Conservation (phyloP, 352 stramenopile genomes). For the Phytopythium oedochilum region DNA sequence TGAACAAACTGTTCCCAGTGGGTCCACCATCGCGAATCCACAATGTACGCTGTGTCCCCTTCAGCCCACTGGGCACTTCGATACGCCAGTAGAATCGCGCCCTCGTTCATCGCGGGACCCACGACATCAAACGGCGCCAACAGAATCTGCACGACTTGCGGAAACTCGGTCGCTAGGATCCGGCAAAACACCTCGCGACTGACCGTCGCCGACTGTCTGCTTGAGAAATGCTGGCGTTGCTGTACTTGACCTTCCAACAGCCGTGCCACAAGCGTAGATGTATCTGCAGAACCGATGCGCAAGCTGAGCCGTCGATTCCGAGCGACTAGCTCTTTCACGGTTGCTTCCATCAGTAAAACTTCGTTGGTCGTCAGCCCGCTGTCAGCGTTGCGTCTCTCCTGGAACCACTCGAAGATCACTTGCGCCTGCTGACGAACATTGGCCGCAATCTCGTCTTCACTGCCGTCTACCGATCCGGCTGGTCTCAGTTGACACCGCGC, state of each 20-base stretch:
- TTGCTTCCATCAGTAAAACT: constrained; percentile 19
- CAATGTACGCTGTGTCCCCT: constrained; percentile 44
- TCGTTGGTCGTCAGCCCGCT: constrained; percentile 5
- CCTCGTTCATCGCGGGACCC: constrained; percentile 33
- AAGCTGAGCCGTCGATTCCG: constrained; percentile 5
- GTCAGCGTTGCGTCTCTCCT: constrained; percentile 9
- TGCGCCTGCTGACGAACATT: constrained; percentile 31
- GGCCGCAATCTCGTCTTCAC: background rate
- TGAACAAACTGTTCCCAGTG: constrained; percentile 44
- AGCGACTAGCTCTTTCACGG: constrained; percentile 32
- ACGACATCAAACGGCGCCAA: constrained; percentile 59
- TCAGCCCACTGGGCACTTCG: constrained; percentile 30
- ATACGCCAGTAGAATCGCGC: constrained; percentile 28
- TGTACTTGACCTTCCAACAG: background rate
- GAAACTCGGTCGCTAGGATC: constrained; percentile 5
- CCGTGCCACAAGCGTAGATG: background rate
- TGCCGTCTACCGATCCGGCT: background rate
- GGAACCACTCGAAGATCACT: constrained; percentile 65
- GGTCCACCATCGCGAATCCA: constrained; percentile 51
- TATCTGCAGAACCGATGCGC: background rate
- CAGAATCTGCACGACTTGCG: constrained; percentile 37
- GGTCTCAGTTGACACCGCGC: constrained; percentile 21
- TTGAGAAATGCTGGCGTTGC: background rate
- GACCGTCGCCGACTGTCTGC: background rate
- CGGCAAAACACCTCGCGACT: constrained; percentile 1